phyloP scores from a whole-genome alignment of 805 yeast genomes.

The Schwanniomyces occidentalis region DNA sequence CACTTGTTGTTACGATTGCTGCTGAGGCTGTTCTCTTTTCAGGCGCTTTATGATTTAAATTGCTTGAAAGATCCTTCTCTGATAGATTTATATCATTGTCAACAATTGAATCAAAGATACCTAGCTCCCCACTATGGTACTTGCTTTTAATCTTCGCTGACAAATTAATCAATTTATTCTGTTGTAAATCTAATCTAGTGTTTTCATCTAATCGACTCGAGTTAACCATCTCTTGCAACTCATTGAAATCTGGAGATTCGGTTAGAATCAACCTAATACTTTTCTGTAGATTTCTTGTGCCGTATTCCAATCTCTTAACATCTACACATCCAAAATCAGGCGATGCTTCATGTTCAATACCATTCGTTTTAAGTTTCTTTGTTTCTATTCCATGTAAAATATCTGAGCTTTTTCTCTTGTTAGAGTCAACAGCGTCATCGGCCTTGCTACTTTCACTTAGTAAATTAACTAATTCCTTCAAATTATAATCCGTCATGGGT shows the following conservation, averaged over 20 bases:
- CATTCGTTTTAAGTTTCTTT: background rate
- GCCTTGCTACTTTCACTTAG: too few relatives aligned
- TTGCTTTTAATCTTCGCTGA: constrained; percentile 61
- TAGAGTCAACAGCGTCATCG: too few relatives aligned
- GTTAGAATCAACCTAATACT: constrained; percentile 50
- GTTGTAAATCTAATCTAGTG: constrained; percentile 49
- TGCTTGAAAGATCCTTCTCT: constrained; percentile 17
- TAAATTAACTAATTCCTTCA: too few relatives aligned
- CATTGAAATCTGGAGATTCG: constrained; percentile 55
- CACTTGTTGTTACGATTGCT: too few relatives aligned
- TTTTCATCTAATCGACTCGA: constrained; percentile 39
- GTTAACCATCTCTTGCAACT: constrained; percentile 35
- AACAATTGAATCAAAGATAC: constrained; percentile 55
- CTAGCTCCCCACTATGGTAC: constrained; percentile 48
- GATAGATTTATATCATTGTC: constrained; percentile 34
- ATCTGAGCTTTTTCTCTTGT: too few relatives aligned
- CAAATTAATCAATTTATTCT: constrained; percentile 55
- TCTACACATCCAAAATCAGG: constrained; percentile 31
- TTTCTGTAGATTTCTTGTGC: constrained; percentile 47
- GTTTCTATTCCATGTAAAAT: too few relatives aligned
- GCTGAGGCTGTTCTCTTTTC: background rate
- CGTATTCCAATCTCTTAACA: constrained; percentile 39
- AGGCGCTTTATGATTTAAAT: background rate
- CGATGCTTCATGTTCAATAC: background rate
- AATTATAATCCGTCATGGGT: too few relatives aligned